A percentile compares a stretch with the other conserved stretches of the same genome.
Conservation (phyloP, 148 eudicot species). For the Spergularia marina region DNA sequence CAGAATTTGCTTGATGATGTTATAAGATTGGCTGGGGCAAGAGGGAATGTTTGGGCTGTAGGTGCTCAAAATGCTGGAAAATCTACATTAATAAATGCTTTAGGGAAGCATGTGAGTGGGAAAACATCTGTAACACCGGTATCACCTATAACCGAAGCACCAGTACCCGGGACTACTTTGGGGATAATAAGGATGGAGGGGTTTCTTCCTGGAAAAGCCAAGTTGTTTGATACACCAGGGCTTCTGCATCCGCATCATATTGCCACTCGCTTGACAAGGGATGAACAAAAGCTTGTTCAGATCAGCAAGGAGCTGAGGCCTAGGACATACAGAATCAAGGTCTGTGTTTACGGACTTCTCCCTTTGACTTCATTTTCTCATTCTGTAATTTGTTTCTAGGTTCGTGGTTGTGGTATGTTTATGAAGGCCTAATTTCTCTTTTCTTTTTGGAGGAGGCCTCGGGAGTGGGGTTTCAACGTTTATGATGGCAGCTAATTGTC, state of each 20-base stretch:
- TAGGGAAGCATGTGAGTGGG: slow-evolving; percentile 63
- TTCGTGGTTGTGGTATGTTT: background rate
- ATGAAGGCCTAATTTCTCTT: background rate
- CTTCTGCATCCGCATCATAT: slow-evolving; percentile 85
- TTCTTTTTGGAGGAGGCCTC: background rate
- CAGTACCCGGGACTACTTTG: slow-evolving; percentile 91
- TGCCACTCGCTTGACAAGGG: slow-evolving; percentile 74
- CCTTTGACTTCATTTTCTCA: background rate
- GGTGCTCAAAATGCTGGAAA: slow-evolving; percentile 99
- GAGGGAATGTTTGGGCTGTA: slow-evolving; percentile 94
- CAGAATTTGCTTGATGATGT: slow-evolving; percentile 82
- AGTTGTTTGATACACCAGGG: slow-evolving; percentile 95
- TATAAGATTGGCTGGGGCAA: slow-evolving; percentile 64
- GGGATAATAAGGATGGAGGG: slow-evolving; percentile 90
- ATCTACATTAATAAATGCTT: slow-evolving; percentile 85
- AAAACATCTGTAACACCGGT: slow-evolving; percentile 45
- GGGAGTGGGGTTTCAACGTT: background rate
- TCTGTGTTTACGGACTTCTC: slow-evolving; percentile 22
- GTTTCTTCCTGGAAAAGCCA: slow-evolving; percentile 68
- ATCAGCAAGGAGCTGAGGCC: slow-evolving; percentile 86
- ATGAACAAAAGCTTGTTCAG: slow-evolving; percentile 80
- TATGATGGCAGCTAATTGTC: background rate
- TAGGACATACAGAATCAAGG: slow-evolving; percentile 91
- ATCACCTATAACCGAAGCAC: slow-evolving; percentile 78
- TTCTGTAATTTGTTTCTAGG: background rate